Conservation (phyloP, 2,329 filamentous ascomycete species). For the Lecanicillium sp. region DNA sequence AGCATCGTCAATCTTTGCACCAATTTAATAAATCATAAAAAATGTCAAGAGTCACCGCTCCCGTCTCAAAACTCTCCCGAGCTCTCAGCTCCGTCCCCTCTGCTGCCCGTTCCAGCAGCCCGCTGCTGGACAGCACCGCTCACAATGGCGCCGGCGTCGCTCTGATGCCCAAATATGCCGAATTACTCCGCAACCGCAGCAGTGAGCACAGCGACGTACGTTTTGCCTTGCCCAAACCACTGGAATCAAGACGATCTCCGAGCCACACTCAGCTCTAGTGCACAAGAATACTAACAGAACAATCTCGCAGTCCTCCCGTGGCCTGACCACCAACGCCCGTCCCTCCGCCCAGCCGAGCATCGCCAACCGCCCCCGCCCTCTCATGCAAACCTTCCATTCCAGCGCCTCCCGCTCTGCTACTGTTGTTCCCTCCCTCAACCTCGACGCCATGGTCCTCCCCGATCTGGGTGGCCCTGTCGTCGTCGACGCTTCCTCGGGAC, state of each 20-base stretch:
- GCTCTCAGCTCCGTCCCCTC: slow-evolving; percentile 31
- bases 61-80: slow-evolving; percentile 41
- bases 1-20: too few species aligned
- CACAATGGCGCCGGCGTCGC: slow-evolving; percentile 27
- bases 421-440: slow-evolving; percentile 24
- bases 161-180: slow-evolving; percentile 40
- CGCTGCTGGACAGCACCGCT: slow-evolving; percentile 25
- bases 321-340: slow-evolving; percentile 39
- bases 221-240: slow-evolving; percentile 9
- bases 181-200: slow-evolving; percentile 31
- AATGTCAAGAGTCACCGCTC: slow-evolving; percentile 44
- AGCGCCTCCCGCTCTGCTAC: slow-evolving; percentile 35
- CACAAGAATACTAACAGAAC: too few species aligned
- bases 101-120: slow-evolving; percentile 23
- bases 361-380: slow-evolving; percentile 39
- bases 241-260: too few species aligned
- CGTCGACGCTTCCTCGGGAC: slow-evolving; percentile 26
- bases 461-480: slow-evolving; percentile 23
- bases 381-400: slow-evolving; percentile 57
- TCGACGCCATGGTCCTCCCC: slow-evolving; percentile 49
- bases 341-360: slow-evolving; percentile 37
- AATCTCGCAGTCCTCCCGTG: slow-evolving; percentile 28
- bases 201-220: slow-evolving; percentile 33
- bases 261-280: too few species aligned
- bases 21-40: background rate